Conservation (phyloP, 179 eudicot genomes). For the Carnegiea gigantea region DNA sequence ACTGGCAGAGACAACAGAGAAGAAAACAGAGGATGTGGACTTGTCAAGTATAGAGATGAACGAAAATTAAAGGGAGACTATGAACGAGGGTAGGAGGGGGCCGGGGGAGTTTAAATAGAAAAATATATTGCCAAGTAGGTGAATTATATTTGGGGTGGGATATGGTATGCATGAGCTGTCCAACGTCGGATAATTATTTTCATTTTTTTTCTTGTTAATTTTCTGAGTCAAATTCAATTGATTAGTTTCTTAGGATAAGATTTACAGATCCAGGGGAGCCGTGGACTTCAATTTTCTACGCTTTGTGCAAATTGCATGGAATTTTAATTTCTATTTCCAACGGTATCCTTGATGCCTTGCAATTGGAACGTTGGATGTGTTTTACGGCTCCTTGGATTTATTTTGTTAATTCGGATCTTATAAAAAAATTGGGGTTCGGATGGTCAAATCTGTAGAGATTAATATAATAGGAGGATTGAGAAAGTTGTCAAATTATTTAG, state of each 20-base stretch:
- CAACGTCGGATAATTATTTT: neutral
- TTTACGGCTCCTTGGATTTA: neutral
- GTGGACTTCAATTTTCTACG: neutral
- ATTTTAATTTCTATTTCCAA: neutral
- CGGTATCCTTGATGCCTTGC: neutral
- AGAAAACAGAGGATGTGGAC: neutral
- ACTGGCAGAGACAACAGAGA: neutral
- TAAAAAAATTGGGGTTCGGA: neutral
- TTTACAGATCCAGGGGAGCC: neutral
- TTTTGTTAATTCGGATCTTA: neutral
- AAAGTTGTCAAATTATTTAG: neutral
- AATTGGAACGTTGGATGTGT: conserved; percentile 4
- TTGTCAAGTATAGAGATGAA: neutral
- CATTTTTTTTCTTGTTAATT: neutral
- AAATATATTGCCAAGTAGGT: neutral
- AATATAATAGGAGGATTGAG: neutral
- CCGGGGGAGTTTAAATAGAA: conserved; percentile 1
- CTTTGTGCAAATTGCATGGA: neutral
- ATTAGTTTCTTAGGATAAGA: neutral
- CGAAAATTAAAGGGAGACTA: neutral
- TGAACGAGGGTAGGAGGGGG: neutral
- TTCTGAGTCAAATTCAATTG: neutral
- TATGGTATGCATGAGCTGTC: neutral
- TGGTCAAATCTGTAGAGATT: neutral
- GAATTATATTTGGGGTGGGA: neutral